phyloP scores from a whole-genome alignment of 2,329 filamentous ascomycete genomes.

The Aspergillus fumigatiaffinis region DNA sequence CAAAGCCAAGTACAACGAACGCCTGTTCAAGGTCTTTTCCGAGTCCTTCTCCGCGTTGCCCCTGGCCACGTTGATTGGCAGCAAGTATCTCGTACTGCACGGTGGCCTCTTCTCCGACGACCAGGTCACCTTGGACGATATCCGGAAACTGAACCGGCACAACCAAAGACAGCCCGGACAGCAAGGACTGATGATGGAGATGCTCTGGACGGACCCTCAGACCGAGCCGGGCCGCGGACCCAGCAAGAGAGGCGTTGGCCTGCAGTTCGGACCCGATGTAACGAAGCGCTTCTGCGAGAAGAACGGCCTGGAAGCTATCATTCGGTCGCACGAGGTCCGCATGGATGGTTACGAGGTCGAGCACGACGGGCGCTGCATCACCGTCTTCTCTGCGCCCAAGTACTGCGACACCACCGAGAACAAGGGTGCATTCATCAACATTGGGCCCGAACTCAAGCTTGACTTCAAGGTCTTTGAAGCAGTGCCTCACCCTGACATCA shows the following conservation, averaged over 20 bases:
- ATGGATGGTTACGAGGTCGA: slow-evolving; percentile 99
- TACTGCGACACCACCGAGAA: slow-evolving; percentile 99
- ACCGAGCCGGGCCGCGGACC: slow-evolving; percentile 79
- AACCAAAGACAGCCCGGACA: slow-evolving; percentile 90
- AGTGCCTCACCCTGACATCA: slow-evolving; percentile 91
- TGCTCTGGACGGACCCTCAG: slow-evolving; percentile 99
- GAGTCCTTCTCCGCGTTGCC: slow-evolving; percentile 95
- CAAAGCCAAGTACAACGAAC: slow-evolving; percentile 95
- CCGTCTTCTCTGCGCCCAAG: slow-evolving; percentile 94
- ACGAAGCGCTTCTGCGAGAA: slow-evolving; percentile 96
- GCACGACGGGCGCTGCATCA: slow-evolving; percentile 93
- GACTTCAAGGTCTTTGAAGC: slow-evolving; percentile 92
- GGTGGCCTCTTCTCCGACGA: slow-evolving; percentile 94
- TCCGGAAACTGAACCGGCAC: slow-evolving; percentile 87
- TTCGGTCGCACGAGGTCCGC: slow-evolving; percentile 93
- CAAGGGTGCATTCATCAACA: slow-evolving; percentile 97
- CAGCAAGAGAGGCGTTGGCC: slow-evolving; percentile 91
- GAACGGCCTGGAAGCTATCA: slow-evolving; percentile 91
- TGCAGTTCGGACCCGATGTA: slow-evolving; percentile 95
- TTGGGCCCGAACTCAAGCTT: slow-evolving; percentile 86
- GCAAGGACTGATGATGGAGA: slow-evolving; percentile 98
- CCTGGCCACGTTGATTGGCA: slow-evolving; percentile 83
- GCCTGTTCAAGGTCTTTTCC: slow-evolving; percentile 94
- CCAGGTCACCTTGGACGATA: slow-evolving; percentile 85
- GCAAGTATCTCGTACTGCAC: slow-evolving; percentile 88